Percentiles rank a stretch among this genome's conserved stretches.
Conservation (phyloP, 2,329 filamentous ascomycete species). For the Sporothrix sp. region DNA sequence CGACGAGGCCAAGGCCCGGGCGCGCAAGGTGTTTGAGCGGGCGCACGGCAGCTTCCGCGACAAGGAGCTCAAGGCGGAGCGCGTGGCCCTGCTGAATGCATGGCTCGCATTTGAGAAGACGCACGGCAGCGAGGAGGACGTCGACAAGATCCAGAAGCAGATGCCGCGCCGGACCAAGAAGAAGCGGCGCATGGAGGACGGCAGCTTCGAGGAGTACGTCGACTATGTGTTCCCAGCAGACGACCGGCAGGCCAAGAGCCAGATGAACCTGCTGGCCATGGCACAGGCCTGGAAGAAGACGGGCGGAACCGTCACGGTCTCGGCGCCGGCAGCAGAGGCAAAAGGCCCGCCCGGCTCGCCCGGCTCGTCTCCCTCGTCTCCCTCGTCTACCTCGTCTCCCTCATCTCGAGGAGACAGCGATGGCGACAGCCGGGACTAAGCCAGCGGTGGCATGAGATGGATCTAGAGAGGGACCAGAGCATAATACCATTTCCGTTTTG, state of each 20-base stretch:
- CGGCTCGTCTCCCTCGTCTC: too few species aligned
- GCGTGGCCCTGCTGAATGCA: slow-evolving; percentile 81
- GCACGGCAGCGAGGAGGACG: slow-evolving; percentile 65
- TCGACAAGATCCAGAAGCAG: slow-evolving; percentile 77
- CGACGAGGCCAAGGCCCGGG: slow-evolving; percentile 73
- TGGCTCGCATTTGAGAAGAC: slow-evolving; percentile 89
- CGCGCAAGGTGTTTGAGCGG: slow-evolving; percentile 73
- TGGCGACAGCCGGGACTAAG: neutral
- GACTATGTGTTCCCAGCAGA: slow-evolving; percentile 97
- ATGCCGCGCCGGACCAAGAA: slow-evolving; percentile 94
- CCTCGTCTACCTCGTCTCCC: neutral
- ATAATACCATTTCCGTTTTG: neutral
- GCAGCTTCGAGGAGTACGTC: slow-evolving; percentile 90
- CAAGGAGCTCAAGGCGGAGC: slow-evolving; percentile 82
- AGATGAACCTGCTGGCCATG: slow-evolving; percentile 75
- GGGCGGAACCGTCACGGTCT: slow-evolving; percentile 13
- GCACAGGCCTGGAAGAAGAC: slow-evolving; percentile 81
- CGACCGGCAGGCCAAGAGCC: slow-evolving; percentile 72
- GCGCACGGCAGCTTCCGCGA: slow-evolving; percentile 83
- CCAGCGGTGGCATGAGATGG: neutral
- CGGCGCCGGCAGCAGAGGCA: neutral
- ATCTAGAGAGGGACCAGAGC: neutral
- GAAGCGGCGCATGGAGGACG: slow-evolving; percentile 81
- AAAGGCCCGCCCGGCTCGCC: neutral
- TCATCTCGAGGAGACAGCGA: neutral